Base-by-base conservation (phyloP, 164 flowering plant species). In the Vitis vinifera region DNA sequence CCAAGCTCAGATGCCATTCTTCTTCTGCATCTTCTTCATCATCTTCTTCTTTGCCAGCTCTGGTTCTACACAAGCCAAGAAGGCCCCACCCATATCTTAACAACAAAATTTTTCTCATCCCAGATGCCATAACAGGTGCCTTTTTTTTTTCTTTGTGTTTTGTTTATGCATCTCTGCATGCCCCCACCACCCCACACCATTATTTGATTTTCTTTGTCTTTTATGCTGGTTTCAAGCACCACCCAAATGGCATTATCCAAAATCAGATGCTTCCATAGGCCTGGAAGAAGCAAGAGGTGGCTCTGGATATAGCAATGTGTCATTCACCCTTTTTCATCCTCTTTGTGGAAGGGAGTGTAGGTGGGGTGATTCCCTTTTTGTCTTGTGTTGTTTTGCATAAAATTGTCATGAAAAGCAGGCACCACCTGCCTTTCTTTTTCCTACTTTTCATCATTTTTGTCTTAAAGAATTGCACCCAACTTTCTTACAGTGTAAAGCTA, bases 51-150 rank as follows among this genome's bases (percentile, higher is more conserved):
- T 19, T 63, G 11, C 60, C 60, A 62, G 51, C 15, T 61, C 37
- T 15, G 3, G 10, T 60, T 47, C 70, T 55, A 19, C 37, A 8
- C 49, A 23, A 31, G 9, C 60, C 62, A 4, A 15, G 62, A 53
- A 75, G 70, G 62, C 7, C 73, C 75, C 66, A 14, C 61, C 68
- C 10, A 0, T 44, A 52, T 47, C 59, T 29, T 29, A 10, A 55
- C 55, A 37, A 2, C 73, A 49, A 47, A 64, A 44, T 60, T 16
- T 30, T 53, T 44, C 56, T 66, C 60, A n/a, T 65, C 71, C 52
- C 75, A 44, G 31, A 51, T 60, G 69, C 72, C 63, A 57, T 76
- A 71, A 51, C 52, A 68, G 84, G 77, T 76, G 57, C 19, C 11
- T 12, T 69, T 75, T 15, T 47, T 48, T 48, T 14, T 47, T 63